Evolutionary conservation across 2,329 filamentous ascomycete species (phyloP).

Genomic region (Paramyrothecium sp.): DNA sequence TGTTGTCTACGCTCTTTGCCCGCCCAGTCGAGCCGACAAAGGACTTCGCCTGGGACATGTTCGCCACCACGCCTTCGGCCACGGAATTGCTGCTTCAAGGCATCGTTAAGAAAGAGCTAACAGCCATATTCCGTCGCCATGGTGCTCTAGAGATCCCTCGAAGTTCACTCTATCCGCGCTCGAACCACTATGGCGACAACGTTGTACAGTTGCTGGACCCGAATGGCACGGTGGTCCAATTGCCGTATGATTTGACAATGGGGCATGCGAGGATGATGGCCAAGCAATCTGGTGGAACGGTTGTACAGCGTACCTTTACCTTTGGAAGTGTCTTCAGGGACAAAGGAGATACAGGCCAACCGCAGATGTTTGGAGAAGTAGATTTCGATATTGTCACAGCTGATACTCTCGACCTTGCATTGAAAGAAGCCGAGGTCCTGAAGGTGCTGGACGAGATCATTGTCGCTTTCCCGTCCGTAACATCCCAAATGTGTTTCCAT

Average conservation of each 20-base stretch:
- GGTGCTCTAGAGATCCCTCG: conserved; percentile 81
- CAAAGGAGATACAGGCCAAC: conserved; percentile 74
- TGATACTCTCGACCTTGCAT: conserved; percentile 74
- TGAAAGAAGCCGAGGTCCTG: conserved; percentile 91
- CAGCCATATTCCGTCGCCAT: conserved; percentile 80
- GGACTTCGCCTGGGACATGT: conserved; percentile 77
- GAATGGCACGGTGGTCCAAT: conserved; percentile 82
- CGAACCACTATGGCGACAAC: conserved; percentile 70
- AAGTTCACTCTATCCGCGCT: conserved; percentile 77
- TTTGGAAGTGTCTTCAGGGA: conserved; percentile 90
- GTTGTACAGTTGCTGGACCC: conserved; percentile 79
- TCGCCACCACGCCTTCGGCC: conserved; percentile 49
- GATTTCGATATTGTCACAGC: conserved; percentile 95
- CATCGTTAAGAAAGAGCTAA: conserved; percentile 71
- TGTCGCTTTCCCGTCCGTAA: conserved; percentile 72
- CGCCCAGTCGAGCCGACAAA: conserved; percentile 75
- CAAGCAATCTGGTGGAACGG: conserved; percentile 58
- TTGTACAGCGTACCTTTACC: conserved; percentile 74
- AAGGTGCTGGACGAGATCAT: conserved; percentile 94
- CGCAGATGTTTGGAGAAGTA: conserved; percentile 80
- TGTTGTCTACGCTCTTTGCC: conserved; percentile 81
- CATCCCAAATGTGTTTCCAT: conserved; percentile 80
- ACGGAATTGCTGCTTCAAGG: conserved; percentile 68
- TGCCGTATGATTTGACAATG: conserved; percentile 92
- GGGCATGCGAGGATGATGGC: conserved; percentile 85